These are phyloP conservation scores for Debaryomyces fabryi DNA, from an alignment of 1,139 yeast species.

Conservation along the genomic window DNA sequence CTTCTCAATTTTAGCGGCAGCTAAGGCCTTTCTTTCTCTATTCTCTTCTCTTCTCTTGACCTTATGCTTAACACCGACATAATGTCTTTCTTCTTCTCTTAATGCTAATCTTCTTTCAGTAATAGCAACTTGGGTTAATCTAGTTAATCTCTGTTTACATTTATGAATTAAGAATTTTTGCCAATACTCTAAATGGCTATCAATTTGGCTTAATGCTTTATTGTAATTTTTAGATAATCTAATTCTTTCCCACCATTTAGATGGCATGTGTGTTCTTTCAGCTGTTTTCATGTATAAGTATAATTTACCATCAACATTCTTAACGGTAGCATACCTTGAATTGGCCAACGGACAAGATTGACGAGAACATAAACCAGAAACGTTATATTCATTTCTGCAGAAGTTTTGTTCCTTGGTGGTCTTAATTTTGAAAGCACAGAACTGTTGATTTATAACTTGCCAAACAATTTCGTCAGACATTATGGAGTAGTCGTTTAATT, in stretches of 20 bases:
- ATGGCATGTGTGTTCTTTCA: slow-evolving; percentile 94
- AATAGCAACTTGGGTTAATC: slow-evolving; percentile 92
- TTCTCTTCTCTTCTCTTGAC: slow-evolving; percentile 92
- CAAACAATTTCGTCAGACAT: slow-evolving; percentile 73
- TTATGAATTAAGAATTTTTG: slow-evolving; percentile 87
- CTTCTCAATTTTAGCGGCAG: slow-evolving; percentile 95
- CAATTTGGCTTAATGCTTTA: slow-evolving; percentile 85
- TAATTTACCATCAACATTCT: slow-evolving; percentile 82
- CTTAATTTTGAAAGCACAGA: slow-evolving; percentile 84
- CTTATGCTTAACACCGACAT: slow-evolving; percentile 90
- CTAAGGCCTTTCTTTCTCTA: slow-evolving; percentile 93
- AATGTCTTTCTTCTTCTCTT: slow-evolving; percentile 88
- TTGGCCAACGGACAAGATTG: slow-evolving; percentile 96
- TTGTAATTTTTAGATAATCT: slow-evolving; percentile 85
- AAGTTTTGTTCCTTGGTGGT: slow-evolving; percentile 80
- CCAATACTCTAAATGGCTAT: slow-evolving; percentile 88
- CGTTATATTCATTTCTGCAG: slow-evolving; percentile 88
- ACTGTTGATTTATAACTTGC: slow-evolving; percentile 89
- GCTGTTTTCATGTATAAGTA: slow-evolving; percentile 96
- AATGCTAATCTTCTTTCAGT: slow-evolving; percentile 94
- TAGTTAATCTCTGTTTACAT: slow-evolving; percentile 92
- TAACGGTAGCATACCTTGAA: slow-evolving; percentile 93
- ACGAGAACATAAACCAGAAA: slow-evolving; percentile 86
- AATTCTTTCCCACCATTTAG: slow-evolving; percentile 92
- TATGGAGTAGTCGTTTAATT: slow-evolving; percentile 2